Evolutionary conservation across 352 stramenopile genomes (phyloP).

Genomic region (Globisporangium apiculatum): DNA sequence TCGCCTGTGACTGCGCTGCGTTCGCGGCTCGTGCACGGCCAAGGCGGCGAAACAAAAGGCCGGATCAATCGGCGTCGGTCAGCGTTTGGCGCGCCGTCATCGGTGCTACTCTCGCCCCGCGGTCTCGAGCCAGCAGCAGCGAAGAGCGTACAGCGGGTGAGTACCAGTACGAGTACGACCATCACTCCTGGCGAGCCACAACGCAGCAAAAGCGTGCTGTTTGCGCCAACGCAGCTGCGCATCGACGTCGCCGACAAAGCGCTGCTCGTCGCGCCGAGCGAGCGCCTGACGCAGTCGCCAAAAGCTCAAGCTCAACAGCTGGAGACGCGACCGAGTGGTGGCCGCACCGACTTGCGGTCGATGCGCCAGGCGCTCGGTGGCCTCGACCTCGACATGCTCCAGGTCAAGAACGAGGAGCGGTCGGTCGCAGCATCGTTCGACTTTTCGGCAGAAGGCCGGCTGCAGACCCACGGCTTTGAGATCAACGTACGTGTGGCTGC

Average conservation of each 20-base stretch:
- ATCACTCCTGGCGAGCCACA: background rate
- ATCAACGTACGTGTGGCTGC: slow-evolving; percentile 47
- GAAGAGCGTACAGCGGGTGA: too few species aligned
- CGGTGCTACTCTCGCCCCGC: background rate
- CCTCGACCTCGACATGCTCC: slow-evolving; percentile 57
- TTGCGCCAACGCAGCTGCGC: slow-evolving; percentile 29
- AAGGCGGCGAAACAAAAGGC: slow-evolving; percentile 21
- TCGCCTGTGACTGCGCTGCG: slow-evolving; percentile 36
- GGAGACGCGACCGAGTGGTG: slow-evolving; percentile 4
- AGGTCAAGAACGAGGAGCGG: slow-evolving; percentile 55
- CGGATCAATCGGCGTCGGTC: slow-evolving; percentile 18
- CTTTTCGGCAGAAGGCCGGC: slow-evolving; percentile 61
- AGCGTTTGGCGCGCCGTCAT: background rate
- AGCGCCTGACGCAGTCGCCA: background rate
- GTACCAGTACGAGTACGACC: too few species aligned
- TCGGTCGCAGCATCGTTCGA: slow-evolving; percentile 67
- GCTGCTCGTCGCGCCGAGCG: slow-evolving; percentile 1
- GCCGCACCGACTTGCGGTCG: slow-evolving; percentile 14
- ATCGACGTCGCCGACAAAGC: slow-evolving; percentile 34
- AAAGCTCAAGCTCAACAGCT: too few species aligned
- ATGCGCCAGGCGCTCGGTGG: slow-evolving; percentile 31
- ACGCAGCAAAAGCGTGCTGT: slow-evolving; percentile 5
- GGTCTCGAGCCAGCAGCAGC: background rate
- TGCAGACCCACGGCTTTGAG: slow-evolving; percentile 82
- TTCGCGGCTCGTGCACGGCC: slow-evolving; percentile 24